phyloP scores from a whole-genome alignment of 139 green algal genomes.

The Protoeuglena noctilucae region DNA sequence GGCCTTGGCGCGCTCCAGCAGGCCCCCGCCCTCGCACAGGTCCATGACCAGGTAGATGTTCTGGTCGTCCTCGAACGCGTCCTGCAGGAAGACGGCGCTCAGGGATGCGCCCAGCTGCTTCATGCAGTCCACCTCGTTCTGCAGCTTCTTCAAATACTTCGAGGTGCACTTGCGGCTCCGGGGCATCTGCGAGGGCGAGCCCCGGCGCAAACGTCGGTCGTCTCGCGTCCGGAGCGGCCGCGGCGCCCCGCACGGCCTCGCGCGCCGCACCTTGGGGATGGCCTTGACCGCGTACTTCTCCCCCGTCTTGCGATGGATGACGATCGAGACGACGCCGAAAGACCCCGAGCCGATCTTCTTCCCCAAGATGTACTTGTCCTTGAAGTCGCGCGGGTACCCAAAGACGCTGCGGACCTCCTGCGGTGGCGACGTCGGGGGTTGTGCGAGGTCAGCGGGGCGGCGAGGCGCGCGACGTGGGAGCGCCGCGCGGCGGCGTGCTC shows the following conservation, averaged over 20 bases:
- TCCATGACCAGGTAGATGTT: slow-evolving; percentile 8
- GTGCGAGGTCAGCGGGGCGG: too few species aligned
- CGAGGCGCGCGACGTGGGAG: too few species aligned
- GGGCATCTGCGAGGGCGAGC: slow-evolving; percentile 16
- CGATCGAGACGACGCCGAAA: slow-evolving; percentile 61
- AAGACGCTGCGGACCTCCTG: background rate
- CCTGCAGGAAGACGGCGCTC: slow-evolving; percentile 52
- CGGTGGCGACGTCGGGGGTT: too few species aligned
- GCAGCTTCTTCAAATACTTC: slow-evolving; percentile 80
- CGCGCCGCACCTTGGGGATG: too few species aligned
- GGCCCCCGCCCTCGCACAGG: slow-evolving; percentile 4
- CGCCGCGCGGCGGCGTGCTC: too few species aligned
- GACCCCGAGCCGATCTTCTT: slow-evolving; percentile 63
- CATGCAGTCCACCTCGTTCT: slow-evolving; percentile 84
- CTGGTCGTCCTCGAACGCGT: slow-evolving; percentile 3
- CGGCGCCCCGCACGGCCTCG: too few species aligned
- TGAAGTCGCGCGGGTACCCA: background rate
- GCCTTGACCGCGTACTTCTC: background rate
- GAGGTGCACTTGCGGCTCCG: slow-evolving; percentile 54
- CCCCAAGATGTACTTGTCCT: slow-evolving; percentile 41
- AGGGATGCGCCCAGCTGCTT: slow-evolving; percentile 63
- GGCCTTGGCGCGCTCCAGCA: slow-evolving; percentile 2
- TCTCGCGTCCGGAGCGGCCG: too few species aligned
- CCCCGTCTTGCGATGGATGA: background rate
- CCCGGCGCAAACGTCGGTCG: too few species aligned